These are phyloP conservation scores for Talaromyces sp. DNA, from an alignment of 2,329 filamentous ascomycete genomes.

Conservation along the genomic window DNA sequence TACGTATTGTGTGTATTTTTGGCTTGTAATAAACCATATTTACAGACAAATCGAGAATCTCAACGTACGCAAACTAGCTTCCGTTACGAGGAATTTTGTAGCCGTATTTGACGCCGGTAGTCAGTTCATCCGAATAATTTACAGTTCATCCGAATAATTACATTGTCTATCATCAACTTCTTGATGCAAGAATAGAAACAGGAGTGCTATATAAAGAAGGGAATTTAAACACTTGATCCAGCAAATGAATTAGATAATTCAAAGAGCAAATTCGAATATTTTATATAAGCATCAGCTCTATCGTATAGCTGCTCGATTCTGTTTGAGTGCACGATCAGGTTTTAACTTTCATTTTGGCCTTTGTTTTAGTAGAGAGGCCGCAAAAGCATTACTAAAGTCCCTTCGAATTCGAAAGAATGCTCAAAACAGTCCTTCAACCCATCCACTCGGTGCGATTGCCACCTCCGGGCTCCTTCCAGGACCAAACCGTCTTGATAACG, in stretches of 20 bases:
- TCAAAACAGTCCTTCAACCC: conserved; percentile 12
- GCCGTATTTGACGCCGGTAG: background rate
- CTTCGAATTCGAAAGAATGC: background rate
- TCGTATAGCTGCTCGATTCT: background rate
- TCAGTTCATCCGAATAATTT: background rate
- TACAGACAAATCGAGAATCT: background rate
- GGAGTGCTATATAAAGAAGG: background rate
- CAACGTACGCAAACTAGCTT: background rate
- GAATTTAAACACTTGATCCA: background rate
- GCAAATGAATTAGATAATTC: background rate
- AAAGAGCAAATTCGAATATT: background rate
- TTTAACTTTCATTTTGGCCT: background rate
- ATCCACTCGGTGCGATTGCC: conserved; percentile 8
- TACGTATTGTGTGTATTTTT: background rate
- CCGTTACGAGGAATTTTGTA: background rate
- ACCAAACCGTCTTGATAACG: conserved; percentile 18
- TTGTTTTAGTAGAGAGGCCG: background rate
- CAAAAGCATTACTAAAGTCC: background rate
- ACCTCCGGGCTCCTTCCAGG: conserved; percentile 1
- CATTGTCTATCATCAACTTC: background rate
- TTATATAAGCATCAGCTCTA: background rate
- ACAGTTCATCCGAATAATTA: too few relatives aligned
- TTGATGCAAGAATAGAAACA: background rate
- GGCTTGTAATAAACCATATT: background rate
- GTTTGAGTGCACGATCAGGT: background rate